Conservation (phyloP, 1,139 yeast species). For the Yamadazyma blattariae region DNA sequence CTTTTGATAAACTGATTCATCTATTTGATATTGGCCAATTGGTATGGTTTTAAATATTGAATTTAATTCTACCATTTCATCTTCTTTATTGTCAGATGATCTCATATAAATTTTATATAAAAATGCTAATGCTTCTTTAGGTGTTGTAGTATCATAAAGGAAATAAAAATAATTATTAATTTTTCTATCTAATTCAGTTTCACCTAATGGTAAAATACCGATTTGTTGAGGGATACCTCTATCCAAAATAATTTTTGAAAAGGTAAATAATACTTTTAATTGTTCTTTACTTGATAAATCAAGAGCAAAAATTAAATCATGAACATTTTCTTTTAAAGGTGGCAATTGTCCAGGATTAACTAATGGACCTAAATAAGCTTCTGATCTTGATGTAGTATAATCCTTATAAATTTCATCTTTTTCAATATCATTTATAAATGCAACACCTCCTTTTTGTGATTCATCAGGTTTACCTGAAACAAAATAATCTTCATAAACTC, state of each 20-base stretch:
- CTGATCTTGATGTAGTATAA: constrained; percentile 43
- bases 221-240: constrained; percentile 73
- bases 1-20: constrained; percentile 21
- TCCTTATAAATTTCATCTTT: constrained; percentile 52
- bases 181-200: constrained; percentile 25
- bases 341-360: constrained; percentile 62
- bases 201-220: constrained; percentile 68
- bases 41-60: constrained; percentile 22
- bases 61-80: constrained; percentile 5
- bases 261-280: constrained; percentile 43
- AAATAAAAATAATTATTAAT: constrained; percentile 35
- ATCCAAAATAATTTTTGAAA: constrained; percentile 50
- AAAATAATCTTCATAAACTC: constrained; percentile 30
- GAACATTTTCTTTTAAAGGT: constrained; percentile 67
- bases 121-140: constrained; percentile 40
- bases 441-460: constrained; percentile 40
- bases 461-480: constrained; percentile 21
- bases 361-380: constrained; percentile 31
- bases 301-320: constrained; percentile 70
- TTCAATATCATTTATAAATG: constrained; percentile 79
- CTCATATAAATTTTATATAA: constrained; percentile 37
- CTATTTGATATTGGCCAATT: constrained; percentile 19
- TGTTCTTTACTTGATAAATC: constrained; percentile 55
- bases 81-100: constrained; percentile 23
- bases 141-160: constrained; percentile 26